A percentile compares a stretch with the other conserved stretches of the same genome.
phyloP scores from a whole-genome alignment of 2,329 filamentous ascomycete species.

The Pezicula radicicola region DNA sequence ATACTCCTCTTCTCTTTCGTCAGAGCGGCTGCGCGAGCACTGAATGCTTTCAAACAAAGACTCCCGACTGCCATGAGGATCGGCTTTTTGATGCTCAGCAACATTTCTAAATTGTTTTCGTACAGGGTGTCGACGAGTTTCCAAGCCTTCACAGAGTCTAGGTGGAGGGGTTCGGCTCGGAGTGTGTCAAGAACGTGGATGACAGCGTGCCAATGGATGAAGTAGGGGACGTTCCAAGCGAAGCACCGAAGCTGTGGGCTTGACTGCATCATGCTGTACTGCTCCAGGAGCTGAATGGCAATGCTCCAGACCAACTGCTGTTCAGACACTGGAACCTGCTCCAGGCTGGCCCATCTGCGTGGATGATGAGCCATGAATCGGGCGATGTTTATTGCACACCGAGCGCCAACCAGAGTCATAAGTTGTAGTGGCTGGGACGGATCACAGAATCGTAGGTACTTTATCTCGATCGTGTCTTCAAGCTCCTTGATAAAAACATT shows the following conservation, averaged over 20 bases:
- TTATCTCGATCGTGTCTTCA: constrained; percentile 32
- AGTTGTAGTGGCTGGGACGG: constrained; percentile 30
- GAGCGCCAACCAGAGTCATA: constrained; percentile 12
- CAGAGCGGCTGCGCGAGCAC: constrained; percentile 8
- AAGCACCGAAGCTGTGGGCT: constrained; percentile 18
- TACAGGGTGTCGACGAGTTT: constrained; percentile 29
- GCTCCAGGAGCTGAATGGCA: constrained; percentile 29
- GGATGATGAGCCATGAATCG: constrained; percentile 17
- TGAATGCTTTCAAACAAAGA: constrained; percentile 8
- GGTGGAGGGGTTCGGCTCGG: constrained; percentile 15
- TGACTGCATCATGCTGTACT: constrained; percentile 27
- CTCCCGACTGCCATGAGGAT: constrained; percentile 7
- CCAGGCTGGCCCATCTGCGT: constrained; percentile 8
- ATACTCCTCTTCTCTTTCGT: constrained; percentile 4
- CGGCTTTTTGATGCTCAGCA: constrained; percentile 3
- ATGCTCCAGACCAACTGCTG: constrained; percentile 20
- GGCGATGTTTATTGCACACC: constrained; percentile 4
- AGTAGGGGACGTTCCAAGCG: constrained; percentile 17
- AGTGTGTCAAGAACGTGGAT: constrained; percentile 23
- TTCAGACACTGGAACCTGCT: constrained; percentile 12
- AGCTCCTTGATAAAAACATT: constrained; percentile 16
- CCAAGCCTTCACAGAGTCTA: constrained; percentile 27
- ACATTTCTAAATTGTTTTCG: constrained; percentile 21
- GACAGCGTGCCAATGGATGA: constrained; percentile 18
- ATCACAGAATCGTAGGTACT: constrained; percentile 35